Percentiles rank a stretch among this genome's conserved stretches.
Evolutionary conservation across 331 rosid genomes (phyloP).

Genomic region (Malus hybrid): DNA sequence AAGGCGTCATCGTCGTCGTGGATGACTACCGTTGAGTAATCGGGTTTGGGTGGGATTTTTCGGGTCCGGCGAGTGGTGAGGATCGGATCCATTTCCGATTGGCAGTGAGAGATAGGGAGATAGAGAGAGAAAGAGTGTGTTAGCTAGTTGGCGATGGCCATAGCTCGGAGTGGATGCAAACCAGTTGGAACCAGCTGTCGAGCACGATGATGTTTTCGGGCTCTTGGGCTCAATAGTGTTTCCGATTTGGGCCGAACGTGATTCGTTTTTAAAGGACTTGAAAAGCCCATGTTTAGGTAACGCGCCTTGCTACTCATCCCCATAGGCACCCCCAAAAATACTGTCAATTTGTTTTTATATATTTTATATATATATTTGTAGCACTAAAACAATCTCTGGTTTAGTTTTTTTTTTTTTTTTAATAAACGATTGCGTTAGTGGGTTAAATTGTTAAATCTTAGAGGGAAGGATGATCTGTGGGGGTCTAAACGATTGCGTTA

Average conservation of each 20-base stretch:
- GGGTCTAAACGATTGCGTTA: too few relatives aligned
- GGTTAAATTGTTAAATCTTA: too few relatives aligned
- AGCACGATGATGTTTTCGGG: slow-evolving; percentile 1
- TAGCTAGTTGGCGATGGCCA: neutral
- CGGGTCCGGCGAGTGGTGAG: slow-evolving; percentile 37
- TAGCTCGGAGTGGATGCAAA: neutral
- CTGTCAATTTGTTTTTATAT: too few relatives aligned
- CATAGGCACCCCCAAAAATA: neutral
- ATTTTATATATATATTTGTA: too few relatives aligned
- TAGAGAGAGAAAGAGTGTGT: neutral
- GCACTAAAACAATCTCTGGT: too few relatives aligned
- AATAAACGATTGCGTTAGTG: too few relatives aligned
- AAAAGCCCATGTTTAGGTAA: neutral
- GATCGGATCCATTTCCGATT: slow-evolving; percentile 53
- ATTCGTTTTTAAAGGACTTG: too few relatives aligned
- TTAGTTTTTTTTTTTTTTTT: too few relatives aligned
- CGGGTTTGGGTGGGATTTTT: slow-evolving; percentile 37
- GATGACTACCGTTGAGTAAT: slow-evolving; percentile 69
- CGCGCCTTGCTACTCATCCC: neutral
- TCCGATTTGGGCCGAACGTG: neutral
- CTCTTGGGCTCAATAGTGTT: neutral
- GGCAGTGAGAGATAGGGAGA: neutral
- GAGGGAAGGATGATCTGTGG: too few relatives aligned
- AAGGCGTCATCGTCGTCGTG: slow-evolving; percentile 39
- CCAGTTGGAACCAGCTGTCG: slow-evolving; percentile 8